phyloP scores from a whole-genome alignment of 75 land plant genomes.

The Picea sitchensis region DNA sequence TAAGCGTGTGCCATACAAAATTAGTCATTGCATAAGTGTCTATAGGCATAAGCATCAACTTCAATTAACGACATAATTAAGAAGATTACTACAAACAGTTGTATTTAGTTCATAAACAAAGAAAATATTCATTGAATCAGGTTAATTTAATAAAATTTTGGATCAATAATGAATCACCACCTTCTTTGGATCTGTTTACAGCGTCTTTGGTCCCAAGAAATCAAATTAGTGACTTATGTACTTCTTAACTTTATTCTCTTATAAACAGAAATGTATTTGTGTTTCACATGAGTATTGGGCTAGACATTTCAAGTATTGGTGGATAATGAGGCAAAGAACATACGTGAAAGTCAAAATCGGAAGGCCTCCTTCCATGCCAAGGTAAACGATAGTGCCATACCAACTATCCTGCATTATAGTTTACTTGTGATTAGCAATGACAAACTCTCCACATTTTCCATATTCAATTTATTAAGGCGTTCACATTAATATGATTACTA shows the following conservation, averaged over 20 bases:
- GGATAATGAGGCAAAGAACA: constrained; percentile 5
- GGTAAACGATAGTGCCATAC: constrained; percentile 73
- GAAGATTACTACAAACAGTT: not conserved
- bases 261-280: not conserved
- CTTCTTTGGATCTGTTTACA: not conserved
- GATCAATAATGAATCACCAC: not conserved
- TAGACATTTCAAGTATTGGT: not conserved
- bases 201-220: not conserved
- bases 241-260: not conserved
- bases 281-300: not conserved
- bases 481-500: not conserved
- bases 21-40: not conserved
- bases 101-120: not conserved
- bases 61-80: not conserved
- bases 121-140: not conserved
- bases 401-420: constrained; percentile 58
- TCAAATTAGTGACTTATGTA: not conserved
- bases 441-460: not conserved
- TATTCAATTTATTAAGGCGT: constrained; percentile 2
- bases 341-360: constrained; percentile 95
- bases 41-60: not conserved
- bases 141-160: not conserved
- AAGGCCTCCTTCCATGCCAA: constrained; percentile 68
- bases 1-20: too few species aligned
- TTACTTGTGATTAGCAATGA: not conserved